Percentiles rank a stretch among this genome's conserved stretches.
These are phyloP conservation scores for Scheffersomyces quercinus DNA, from an alignment of 1,139 yeast genomes.

Conservation along the genomic window DNA sequence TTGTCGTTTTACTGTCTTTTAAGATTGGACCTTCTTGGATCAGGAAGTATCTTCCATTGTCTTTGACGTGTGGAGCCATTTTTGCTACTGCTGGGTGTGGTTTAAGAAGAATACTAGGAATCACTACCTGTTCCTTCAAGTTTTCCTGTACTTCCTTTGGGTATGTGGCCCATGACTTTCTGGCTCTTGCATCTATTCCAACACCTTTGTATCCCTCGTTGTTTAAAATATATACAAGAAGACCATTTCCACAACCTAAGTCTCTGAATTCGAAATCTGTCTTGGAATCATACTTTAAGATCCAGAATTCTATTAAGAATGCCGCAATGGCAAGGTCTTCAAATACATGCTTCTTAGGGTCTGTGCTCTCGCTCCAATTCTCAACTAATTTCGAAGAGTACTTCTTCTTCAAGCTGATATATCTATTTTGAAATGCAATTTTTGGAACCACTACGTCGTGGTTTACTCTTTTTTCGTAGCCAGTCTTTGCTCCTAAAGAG, in stretches of 20 bases:
- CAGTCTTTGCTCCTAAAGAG: constrained; percentile 77
- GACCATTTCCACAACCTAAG: constrained; percentile 94
- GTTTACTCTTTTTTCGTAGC: constrained; percentile 83
- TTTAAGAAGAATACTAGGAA: constrained; percentile 69
- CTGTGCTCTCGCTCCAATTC: constrained; percentile 89
- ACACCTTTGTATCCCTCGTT: constrained; percentile 80
- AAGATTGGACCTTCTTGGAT: constrained; percentile 23
- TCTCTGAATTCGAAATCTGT: constrained; percentile 73
- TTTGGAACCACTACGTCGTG: constrained; percentile 88
- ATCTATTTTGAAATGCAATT: constrained; percentile 79
- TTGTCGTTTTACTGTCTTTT: neutral
- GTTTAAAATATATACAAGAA: constrained; percentile 71
- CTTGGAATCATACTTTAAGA: constrained; percentile 49
- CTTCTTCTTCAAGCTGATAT: constrained; percentile 76
- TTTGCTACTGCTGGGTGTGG: constrained; percentile 64
- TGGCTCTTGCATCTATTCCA: constrained; percentile 87
- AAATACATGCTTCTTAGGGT: constrained; percentile 93
- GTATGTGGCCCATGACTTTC: constrained; percentile 84
- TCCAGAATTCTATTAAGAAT: constrained; percentile 88
- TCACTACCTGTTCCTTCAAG: constrained; percentile 73
- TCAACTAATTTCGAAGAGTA: constrained; percentile 78
- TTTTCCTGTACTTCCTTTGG: constrained; percentile 59
- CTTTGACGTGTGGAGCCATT: constrained; percentile 53
- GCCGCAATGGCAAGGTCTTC: constrained; percentile 97
- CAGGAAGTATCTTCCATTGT: constrained; percentile 63